Evolutionary conservation across 306 rosid genomes (phyloP).

Genomic region (Cicer bijugum): DNA sequence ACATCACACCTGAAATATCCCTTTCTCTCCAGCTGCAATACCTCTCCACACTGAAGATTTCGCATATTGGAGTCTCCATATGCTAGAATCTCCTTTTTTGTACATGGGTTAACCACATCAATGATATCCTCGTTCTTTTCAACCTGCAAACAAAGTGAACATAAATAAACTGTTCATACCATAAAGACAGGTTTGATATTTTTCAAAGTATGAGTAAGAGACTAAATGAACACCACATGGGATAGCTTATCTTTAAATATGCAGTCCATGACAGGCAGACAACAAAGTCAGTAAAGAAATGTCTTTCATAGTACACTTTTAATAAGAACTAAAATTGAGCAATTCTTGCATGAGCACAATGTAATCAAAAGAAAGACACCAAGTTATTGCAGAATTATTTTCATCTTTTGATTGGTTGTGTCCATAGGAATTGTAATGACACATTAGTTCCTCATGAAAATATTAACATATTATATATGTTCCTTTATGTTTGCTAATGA

Average conservation of each 20-base stretch:
- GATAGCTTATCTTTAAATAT: neutral
- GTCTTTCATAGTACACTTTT: neutral
- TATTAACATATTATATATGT: conserved; percentile 23
- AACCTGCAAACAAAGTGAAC: conserved; percentile 61
- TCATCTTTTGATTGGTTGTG: neutral
- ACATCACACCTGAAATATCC: conserved; percentile 92
- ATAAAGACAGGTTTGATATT: neutral
- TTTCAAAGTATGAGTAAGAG: neutral
- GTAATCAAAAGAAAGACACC: neutral
- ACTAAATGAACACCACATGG: neutral
- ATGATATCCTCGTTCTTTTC: conserved; percentile 85
- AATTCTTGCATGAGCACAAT: neutral
- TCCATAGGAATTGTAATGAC: neutral
- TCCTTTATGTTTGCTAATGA: conserved; percentile 9
- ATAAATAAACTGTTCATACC: neutral
- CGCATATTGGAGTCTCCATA: conserved; percentile 86
- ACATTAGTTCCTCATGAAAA: neutral
- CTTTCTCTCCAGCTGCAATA: conserved; percentile 92
- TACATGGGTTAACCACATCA: conserved; percentile 78
- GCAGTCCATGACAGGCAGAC: neutral
- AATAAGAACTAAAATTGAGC: neutral
- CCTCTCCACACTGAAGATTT: conserved; percentile 70
- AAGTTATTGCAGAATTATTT: neutral
- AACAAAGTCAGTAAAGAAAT: neutral
- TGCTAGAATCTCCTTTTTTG: conserved; percentile 75